Conservation (phyloP, 75 land plant genomes). For the Sequoiadendron giganteum region DNA sequence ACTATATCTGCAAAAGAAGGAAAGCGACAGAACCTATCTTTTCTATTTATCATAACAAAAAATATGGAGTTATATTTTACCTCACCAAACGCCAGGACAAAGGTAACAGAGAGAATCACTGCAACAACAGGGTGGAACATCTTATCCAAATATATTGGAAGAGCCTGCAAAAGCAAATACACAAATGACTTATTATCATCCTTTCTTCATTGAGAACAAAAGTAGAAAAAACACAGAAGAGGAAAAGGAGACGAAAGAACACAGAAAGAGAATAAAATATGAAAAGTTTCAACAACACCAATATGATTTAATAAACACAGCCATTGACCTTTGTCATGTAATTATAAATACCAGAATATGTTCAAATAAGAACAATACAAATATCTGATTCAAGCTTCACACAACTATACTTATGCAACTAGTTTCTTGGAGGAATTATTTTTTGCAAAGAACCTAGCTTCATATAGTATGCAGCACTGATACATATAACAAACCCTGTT, state of each 20-base stretch:
- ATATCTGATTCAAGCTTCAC: not conserved
- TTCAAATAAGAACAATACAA: not conserved
- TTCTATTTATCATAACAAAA: not conserved
- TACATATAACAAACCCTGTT: not conserved
- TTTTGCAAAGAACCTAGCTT: not conserved
- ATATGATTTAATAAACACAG: not conserved
- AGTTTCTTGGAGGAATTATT: not conserved
- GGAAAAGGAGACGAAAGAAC: not conserved
- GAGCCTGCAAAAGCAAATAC: conserved; percentile 59
- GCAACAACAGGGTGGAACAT: conserved; percentile 87
- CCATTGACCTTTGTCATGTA: not conserved
- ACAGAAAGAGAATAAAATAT: not conserved
- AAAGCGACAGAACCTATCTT: not conserved
- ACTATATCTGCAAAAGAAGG: not conserved
- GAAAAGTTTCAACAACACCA: not conserved
- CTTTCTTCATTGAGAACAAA: not conserved
- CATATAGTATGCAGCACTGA: not conserved
- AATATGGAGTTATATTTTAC: conserved; percentile 27
- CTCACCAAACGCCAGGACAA: conserved; percentile 97
- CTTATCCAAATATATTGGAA: conserved; percentile 87
- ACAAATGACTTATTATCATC: not conserved
- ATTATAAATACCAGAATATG: not conserved
- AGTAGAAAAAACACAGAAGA: not conserved
- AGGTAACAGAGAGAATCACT: conserved; percentile 86
- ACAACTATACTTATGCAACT: not conserved